A percentile compares a stretch with the other conserved stretches of the same genome.
These are phyloP conservation scores for Fusarium ambrosium DNA, from an alignment of 2,329 filamentous ascomycete species.

Conservation along the genomic window DNA sequence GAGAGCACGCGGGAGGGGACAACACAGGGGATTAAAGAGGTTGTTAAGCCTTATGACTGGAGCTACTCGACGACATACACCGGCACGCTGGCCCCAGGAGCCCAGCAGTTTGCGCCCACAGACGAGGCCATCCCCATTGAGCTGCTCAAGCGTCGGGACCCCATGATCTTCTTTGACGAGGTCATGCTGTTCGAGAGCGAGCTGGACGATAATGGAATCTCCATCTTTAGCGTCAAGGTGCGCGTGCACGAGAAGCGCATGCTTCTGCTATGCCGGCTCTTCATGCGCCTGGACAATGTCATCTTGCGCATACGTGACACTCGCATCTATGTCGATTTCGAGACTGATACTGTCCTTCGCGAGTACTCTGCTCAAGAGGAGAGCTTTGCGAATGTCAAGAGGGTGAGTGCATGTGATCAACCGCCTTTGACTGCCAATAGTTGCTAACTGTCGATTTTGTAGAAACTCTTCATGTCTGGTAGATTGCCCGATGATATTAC, in stretches of 20 bases:
- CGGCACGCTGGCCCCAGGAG: conserved; percentile 71
- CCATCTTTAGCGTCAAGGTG: conserved; percentile 89
- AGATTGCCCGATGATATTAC: conserved; percentile 78
- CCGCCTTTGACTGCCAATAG: background rate
- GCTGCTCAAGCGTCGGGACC: conserved; percentile 88
- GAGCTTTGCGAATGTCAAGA: conserved; percentile 80
- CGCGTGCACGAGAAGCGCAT: conserved; percentile 92
- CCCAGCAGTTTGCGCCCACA: conserved; percentile 48
- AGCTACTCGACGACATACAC: conserved; percentile 92
- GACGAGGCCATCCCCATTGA: conserved; percentile 80
- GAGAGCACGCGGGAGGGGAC: conserved; percentile 76
- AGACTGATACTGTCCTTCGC: conserved; percentile 80
- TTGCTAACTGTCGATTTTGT: background rate
- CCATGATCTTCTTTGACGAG: conserved; percentile 96
- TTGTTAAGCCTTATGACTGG: conserved; percentile 98
- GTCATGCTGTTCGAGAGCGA: conserved; percentile 98
- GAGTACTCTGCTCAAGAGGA: conserved; percentile 94
- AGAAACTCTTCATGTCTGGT: conserved; percentile 66
- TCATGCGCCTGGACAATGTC: conserved; percentile 93
- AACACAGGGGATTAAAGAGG: conserved; percentile 89
- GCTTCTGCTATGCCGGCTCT: conserved; percentile 86
- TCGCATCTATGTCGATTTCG: conserved; percentile 91
- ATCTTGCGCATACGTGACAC: conserved; percentile 90
- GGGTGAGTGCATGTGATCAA: conserved; percentile 61
- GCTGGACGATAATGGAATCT: conserved; percentile 96